Conservation (phyloP, 2,329 filamentous ascomycete genomes). For the Beauveria australis region DNA sequence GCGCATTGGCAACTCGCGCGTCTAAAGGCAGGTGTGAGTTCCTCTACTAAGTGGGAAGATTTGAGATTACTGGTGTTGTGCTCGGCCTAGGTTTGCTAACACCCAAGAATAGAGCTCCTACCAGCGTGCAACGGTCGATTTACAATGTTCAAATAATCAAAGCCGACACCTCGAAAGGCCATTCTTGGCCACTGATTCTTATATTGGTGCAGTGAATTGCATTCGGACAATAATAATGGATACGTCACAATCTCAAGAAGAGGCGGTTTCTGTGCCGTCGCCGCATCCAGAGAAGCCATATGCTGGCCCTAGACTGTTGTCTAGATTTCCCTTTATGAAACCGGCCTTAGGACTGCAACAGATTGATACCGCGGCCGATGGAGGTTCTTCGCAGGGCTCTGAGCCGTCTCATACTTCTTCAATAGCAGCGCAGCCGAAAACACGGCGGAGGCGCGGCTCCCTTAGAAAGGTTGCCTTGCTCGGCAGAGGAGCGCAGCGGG, state of each 20-base stretch:
- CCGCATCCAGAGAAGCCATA: neutral
- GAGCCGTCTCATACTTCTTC: neutral
- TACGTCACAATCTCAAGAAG: neutral
- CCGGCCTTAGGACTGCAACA: conserved; percentile 23
- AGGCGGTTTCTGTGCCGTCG: neutral
- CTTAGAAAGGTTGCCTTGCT: conserved; percentile 80
- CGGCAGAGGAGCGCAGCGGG: conserved; percentile 60
- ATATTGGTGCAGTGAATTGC: neutral
- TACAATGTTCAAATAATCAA: neutral
- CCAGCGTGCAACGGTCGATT: neutral
- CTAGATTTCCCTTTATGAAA: conserved; percentile 62
- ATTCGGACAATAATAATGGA: neutral
- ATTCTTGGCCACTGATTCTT: neutral
- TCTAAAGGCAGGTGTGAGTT: neutral
- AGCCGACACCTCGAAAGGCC: neutral
- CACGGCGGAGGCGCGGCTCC: conserved; percentile 69
- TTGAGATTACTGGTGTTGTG: neutral
- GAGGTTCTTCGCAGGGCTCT: neutral
- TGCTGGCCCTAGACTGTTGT: conserved; percentile 51
- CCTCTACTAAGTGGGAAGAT: neutral
- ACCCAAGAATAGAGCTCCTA: neutral
- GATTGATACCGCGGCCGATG: conserved; percentile 26
- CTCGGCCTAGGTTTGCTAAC: neutral
- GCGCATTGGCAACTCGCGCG: neutral
- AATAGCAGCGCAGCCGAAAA: conserved; percentile 36